A percentile compares a stretch with the other conserved stretches of the same genome.
Evolutionary conservation across 2,329 filamentous ascomycete genomes (phyloP).

Genomic region (Trichophyton rubrum): DNA sequence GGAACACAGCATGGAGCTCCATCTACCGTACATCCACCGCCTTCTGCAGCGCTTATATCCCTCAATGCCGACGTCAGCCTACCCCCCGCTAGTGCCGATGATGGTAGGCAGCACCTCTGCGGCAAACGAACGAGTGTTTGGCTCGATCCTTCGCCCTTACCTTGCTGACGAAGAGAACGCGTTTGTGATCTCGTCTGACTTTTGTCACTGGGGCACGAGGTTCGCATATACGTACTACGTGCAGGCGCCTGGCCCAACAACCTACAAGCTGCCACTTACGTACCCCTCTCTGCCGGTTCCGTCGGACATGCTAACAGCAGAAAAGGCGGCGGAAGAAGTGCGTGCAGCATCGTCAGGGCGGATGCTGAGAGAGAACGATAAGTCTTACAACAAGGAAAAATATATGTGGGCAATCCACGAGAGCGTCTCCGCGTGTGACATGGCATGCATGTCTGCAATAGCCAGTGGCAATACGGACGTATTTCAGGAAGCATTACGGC

Average conservation of each 20-base stretch:
- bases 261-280: constrained; percentile 23
- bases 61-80: constrained; percentile 40
- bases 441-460: constrained; percentile 72
- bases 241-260: constrained; percentile 27
- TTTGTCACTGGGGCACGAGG: constrained; percentile 84
- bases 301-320: constrained; percentile 17
- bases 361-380: constrained; percentile 21
- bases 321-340: constrained; percentile 20
- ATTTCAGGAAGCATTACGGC: constrained; percentile 56
- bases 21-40: constrained; percentile 85
- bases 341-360: constrained; percentile 21
- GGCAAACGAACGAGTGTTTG: constrained; percentile 54
- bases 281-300: constrained; percentile 26
- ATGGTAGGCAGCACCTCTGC: constrained; percentile 65
- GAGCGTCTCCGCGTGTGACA: constrained; percentile 69
- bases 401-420: constrained; percentile 53
- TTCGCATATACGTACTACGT: constrained; percentile 78
- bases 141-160: constrained; percentile 62
- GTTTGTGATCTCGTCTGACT: constrained; percentile 88
- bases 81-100: constrained; percentile 70
- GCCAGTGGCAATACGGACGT: constrained; percentile 57
- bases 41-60: constrained; percentile 45
- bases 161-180: constrained; percentile 59
- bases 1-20: constrained; percentile 95
- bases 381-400: constrained; percentile 22